phyloP scores from a whole-genome alignment of 2,329 filamentous ascomycete species.

The Aspergillus japonicus region DNA sequence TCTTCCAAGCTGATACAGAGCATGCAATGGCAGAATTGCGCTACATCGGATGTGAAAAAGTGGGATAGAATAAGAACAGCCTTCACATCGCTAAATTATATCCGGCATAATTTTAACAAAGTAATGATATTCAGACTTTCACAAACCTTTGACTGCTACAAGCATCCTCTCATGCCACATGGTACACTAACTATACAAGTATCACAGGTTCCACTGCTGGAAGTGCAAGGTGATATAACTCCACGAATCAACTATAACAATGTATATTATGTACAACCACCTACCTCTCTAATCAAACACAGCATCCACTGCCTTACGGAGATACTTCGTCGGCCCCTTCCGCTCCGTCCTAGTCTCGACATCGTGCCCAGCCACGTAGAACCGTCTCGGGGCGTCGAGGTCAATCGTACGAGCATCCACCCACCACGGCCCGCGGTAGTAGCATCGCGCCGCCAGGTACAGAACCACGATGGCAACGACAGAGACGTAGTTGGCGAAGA shows the following conservation, averaged over 20 bases:
- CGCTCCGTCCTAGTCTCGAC: slow-evolving; percentile 15
- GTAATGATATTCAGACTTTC: no score
- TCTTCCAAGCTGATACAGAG: no score
- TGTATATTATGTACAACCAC: neutral
- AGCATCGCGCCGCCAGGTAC: slow-evolving; percentile 43
- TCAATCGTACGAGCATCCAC: slow-evolving; percentile 35
- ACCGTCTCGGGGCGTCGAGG: slow-evolving; percentile 29
- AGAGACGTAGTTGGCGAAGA: slow-evolving; percentile 51
- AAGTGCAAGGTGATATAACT: neutral
- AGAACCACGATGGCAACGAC: slow-evolving; percentile 45
- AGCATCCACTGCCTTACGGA: slow-evolving; percentile 6
- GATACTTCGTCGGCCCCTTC: slow-evolving; percentile 3
- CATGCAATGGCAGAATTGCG: no score
- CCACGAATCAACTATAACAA: neutral
- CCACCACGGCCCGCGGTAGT: slow-evolving; percentile 41
- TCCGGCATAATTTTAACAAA: no score
- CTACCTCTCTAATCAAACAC: slow-evolving; percentile 6
- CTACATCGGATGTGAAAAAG: no score
- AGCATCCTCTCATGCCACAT: no score
- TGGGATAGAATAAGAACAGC: no score
- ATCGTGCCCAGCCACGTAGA: slow-evolving; percentile 14
- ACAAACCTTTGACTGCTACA: no score
- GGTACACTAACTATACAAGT: no score
- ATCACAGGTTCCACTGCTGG: no score
- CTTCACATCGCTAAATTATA: no score